Evolutionary conservation across 2,329 filamentous ascomycete genomes (phyloP).

Genomic region (Scortechinia acanthostroma): DNA sequence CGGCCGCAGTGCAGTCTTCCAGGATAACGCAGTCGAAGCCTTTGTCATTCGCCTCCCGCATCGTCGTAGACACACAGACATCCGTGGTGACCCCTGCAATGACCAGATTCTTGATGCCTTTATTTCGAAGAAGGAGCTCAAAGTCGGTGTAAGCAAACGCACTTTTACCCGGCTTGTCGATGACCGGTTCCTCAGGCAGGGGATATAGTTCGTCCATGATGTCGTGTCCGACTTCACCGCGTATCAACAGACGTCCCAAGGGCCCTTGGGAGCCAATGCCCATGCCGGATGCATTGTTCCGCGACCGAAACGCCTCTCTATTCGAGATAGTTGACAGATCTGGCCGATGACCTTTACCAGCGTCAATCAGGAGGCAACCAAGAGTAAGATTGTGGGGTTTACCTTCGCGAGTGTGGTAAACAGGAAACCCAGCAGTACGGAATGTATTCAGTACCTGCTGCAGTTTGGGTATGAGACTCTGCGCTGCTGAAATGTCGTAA

Average conservation of each 20-base stretch:
- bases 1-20: conserved; percentile 17
- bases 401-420: conserved; percentile 28
- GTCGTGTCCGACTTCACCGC: conserved; percentile 48
- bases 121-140: conserved; percentile 15
- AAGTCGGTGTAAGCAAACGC: conserved; percentile 28
- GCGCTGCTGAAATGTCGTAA: conserved; percentile 18
- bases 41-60: conserved; percentile 22
- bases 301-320: conserved; percentile 42
- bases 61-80: conserved; percentile 21
- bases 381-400: background rate
- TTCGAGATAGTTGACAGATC: conserved; percentile 46
- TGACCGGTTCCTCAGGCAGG: conserved; percentile 13
- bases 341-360: conserved; percentile 27
- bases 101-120: conserved; percentile 18
- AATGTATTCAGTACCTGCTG: conserved; percentile 19
- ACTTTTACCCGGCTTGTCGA: conserved; percentile 21
- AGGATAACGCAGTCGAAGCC: conserved; percentile 19
- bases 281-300: conserved; percentile 37
- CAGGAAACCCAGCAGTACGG: conserved; percentile 17
- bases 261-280: conserved; percentile 43
- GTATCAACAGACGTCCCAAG: conserved; percentile 46
- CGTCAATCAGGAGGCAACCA: conserved; percentile 7
- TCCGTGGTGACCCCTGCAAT: conserved; percentile 23
- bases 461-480: conserved; percentile 25
- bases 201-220: conserved; percentile 34